Conservation (phyloP, 2,329 filamentous ascomycete species). For the Leptographium radiaticola region DNA sequence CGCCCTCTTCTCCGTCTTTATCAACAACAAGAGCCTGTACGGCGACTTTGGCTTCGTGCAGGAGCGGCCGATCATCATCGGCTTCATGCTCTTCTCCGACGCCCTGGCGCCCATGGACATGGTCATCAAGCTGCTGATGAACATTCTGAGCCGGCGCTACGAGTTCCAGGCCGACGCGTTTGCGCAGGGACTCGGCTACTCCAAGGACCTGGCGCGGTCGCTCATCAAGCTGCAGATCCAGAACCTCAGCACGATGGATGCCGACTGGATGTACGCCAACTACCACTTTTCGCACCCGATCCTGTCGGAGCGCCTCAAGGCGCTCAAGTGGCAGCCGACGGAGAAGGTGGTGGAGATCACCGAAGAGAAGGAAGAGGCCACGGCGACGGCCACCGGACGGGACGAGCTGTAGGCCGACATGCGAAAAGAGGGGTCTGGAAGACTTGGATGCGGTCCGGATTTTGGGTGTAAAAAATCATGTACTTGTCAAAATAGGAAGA, state of each 20-base stretch:
- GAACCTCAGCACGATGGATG: constrained; percentile 97
- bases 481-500: too few relatives aligned
- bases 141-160: constrained; percentile 84
- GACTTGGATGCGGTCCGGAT: too few relatives aligned
- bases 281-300: constrained; percentile 99
- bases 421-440: not conserved
- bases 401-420: constrained; percentile 46
- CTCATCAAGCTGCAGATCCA: constrained; percentile 97
- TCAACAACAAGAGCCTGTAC: constrained; percentile 89
- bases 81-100: constrained; percentile 94
- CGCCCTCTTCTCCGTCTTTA: constrained; percentile 88
- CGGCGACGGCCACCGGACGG: constrained; percentile 56
- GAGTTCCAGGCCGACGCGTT: constrained; percentile 96
- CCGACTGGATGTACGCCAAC: constrained; percentile 94
- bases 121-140: constrained; percentile 91
- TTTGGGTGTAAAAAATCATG: too few relatives aligned
- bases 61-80: constrained; percentile 84
- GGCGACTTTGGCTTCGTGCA: constrained; percentile 77
- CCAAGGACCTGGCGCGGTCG: constrained; percentile 67
- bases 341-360: constrained; percentile 28
- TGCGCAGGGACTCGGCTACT: constrained; percentile 72
- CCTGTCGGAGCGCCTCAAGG: constrained; percentile 81
- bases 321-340: constrained; percentile 70
- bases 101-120: constrained; percentile 90
- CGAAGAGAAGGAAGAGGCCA: constrained; percentile 22